Conservation (phyloP, 768 basidiomycete genomes). For the Lepiota venenata region DNA sequence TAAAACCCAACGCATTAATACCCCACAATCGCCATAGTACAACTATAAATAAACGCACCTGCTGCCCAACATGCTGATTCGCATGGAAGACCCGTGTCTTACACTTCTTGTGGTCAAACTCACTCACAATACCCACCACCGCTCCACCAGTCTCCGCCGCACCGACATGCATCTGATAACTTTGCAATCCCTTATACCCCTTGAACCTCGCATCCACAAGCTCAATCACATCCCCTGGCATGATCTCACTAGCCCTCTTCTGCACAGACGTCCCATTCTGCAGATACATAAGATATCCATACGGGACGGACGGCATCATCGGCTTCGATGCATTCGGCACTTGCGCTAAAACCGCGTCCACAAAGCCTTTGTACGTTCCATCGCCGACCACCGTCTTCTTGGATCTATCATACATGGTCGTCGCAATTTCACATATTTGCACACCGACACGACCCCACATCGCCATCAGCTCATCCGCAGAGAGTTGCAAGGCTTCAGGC, state of each 20-base stretch:
- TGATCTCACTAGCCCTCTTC: conserved; percentile 72
- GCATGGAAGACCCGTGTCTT: conserved; percentile 87
- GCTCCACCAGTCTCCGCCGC: conserved; percentile 38
- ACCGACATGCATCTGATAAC: conserved; percentile 61
- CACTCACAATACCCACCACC: conserved; percentile 71
- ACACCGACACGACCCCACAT: conserved; percentile 76
- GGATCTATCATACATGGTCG: conserved; percentile 65
- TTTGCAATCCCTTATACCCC: conserved; percentile 79
- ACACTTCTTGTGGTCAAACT: conserved; percentile 83
- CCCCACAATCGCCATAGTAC: not conserved
- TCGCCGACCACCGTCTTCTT: conserved; percentile 80
- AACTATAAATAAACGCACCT: conserved; percentile 44
- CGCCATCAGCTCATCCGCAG: conserved; percentile 64
- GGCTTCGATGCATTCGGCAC: conserved; percentile 55
- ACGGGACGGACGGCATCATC: conserved; percentile 31
- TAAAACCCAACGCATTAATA: conserved; percentile 14
- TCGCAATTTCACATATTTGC: conserved; percentile 68
- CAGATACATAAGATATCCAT: conserved; percentile 74
- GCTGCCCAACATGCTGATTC: conserved; percentile 80
- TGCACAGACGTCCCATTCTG: conserved; percentile 68
- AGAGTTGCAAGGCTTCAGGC: conserved; percentile 32
- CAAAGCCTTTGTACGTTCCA: conserved; percentile 79
- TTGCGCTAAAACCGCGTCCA: conserved; percentile 59
- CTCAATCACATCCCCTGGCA: conserved; percentile 83
- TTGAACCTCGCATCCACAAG: conserved; percentile 69